phyloP scores from a whole-genome alignment of 2,329 filamentous ascomycete species.

The Trichoderma aggressivum region DNA sequence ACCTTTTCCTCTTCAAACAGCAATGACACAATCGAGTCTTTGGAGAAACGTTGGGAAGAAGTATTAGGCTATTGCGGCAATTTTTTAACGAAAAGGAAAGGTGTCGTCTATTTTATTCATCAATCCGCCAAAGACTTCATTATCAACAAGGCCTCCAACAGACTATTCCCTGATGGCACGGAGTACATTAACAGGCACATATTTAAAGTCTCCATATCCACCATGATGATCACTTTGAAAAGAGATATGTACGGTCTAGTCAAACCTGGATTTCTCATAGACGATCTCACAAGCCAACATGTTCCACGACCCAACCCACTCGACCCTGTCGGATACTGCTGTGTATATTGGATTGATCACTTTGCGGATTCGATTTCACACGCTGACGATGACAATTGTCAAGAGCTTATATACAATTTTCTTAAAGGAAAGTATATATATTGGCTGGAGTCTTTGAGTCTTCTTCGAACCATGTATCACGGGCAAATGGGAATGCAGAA shows the following conservation, averaged over 20 bases:
- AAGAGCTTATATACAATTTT: neutral
- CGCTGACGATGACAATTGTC: neutral
- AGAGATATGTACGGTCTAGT: neutral
- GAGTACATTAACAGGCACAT: constrained; percentile 32
- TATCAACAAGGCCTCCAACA: constrained; percentile 23
- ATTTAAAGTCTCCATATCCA: constrained; percentile 22
- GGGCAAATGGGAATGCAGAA: neutral
- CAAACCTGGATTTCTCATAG: neutral
- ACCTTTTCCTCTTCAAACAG: too few relatives aligned
- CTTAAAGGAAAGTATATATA: neutral
- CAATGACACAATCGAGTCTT: neutral
- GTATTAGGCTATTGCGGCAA: constrained; percentile 33
- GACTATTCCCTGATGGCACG: constrained; percentile 30
- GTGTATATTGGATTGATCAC: neutral
- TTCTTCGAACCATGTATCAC: neutral
- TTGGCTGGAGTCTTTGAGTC: neutral
- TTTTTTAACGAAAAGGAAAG: constrained; percentile 35
- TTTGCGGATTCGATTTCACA: neutral
- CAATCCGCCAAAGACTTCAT: constrained; percentile 45
- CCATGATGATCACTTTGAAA: neutral
- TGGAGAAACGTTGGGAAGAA: neutral
- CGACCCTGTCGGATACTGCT: neutral
- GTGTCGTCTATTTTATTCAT: constrained; percentile 37
- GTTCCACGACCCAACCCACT: neutral
- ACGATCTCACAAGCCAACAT: neutral